phyloP scores from a whole-genome alignment of 495 filamentous ascomycete genomes.

The Trichoderma gamsii region DNA sequence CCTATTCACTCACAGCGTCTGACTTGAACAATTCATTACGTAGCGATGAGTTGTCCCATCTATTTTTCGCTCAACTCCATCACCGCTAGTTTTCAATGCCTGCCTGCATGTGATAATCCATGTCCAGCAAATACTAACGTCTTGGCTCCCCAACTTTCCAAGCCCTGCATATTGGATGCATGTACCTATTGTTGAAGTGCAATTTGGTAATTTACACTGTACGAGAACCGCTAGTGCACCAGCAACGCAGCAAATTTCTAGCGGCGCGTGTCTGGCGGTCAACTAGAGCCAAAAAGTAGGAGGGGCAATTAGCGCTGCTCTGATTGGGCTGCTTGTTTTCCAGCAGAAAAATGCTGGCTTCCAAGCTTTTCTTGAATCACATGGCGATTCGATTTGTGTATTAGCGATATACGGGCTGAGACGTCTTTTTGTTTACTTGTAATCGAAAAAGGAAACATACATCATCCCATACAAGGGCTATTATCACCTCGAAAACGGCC shows the following conservation, averaged over 20 bases:
- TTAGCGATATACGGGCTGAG: background rate
- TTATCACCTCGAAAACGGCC: no score
- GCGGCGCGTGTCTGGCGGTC: background rate
- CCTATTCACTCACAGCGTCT: no score
- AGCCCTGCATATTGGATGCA: background rate
- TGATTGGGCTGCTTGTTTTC: background rate
- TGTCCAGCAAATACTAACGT: background rate
- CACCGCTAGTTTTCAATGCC: background rate
- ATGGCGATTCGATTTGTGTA: background rate
- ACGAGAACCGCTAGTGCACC: background rate
- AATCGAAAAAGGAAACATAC: no score
- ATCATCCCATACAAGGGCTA: no score
- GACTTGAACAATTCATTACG: background rate
- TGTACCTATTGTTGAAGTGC: background rate
- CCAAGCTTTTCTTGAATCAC: background rate
- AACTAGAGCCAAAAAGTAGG: background rate
- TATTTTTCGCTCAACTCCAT: background rate
- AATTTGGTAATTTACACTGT: background rate
- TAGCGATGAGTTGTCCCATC: background rate
- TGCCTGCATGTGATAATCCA: slow-evolving; percentile 1
- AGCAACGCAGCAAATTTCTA: background rate
- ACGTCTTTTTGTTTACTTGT: no score
- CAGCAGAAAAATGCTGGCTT: background rate
- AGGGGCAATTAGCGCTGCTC: background rate
- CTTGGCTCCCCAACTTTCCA: no score